A percentile compares a stretch with the other conserved stretches of the same genome.
Evolutionary conservation across 305 asterid genomes (phyloP).

Genomic region (Fraxinus sp.): DNA sequence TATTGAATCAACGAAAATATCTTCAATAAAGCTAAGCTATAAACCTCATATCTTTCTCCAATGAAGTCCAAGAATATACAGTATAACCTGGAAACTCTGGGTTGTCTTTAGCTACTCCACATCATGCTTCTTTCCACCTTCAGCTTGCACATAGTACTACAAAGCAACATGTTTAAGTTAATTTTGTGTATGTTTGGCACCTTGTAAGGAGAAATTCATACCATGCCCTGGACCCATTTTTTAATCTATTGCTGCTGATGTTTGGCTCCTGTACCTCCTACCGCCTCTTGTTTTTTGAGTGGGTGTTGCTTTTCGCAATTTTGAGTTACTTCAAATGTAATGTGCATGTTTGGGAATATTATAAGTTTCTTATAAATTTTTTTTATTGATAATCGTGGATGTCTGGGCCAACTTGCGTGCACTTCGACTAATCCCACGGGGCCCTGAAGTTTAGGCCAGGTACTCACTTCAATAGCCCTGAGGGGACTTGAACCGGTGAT

Average conservation of each 20-base stretch:
- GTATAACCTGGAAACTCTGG: background rate
- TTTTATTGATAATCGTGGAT: too few relatives aligned
- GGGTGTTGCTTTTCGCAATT: background rate
- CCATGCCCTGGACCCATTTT: background rate
- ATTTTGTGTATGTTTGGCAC: background rate
- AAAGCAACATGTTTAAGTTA: background rate
- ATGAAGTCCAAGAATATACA: background rate
- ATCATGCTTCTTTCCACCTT: background rate
- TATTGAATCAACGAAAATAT: background rate
- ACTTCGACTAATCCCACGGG: too few relatives aligned
- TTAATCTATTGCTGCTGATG: background rate
- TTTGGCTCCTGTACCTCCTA: background rate
- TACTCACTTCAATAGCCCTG: too few relatives aligned
- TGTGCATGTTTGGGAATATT: background rate
- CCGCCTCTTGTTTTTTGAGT: background rate
- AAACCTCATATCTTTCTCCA: background rate
- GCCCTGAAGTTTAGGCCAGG: too few relatives aligned
- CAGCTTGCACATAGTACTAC: background rate
- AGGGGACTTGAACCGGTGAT: too few relatives aligned
- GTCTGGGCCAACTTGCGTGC: too few relatives aligned
- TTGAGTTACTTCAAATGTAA: background rate
- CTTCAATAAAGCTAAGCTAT: background rate
- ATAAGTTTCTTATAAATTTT: background rate
- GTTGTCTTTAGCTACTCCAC: background rate
- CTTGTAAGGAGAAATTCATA: background rate